These are phyloP conservation scores for Earliella scabrosa DNA, from an alignment of 1,284 basidiomycete genomes.

Conservation along the genomic window DNA sequence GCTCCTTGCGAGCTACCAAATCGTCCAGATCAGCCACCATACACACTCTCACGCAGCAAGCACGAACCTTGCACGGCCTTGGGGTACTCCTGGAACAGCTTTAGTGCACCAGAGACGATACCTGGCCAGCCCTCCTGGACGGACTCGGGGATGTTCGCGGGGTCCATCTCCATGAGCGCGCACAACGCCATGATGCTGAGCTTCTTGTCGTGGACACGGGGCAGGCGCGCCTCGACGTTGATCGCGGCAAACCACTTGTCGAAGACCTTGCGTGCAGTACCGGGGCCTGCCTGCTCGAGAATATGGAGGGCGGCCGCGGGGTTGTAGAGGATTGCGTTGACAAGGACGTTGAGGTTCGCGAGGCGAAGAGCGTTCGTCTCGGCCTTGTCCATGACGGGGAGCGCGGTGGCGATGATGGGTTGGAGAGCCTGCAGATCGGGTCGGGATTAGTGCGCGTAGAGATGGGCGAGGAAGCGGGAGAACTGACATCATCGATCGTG, in stretches of 20 bases:
- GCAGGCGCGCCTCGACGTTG: slow-evolving; percentile 63
- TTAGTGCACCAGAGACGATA: slow-evolving; percentile 71
- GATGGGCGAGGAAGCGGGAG: not conserved
- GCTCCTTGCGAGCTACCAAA: slow-evolving; percentile 61
- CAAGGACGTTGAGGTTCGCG: slow-evolving; percentile 81
- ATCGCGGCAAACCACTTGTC: slow-evolving; percentile 81
- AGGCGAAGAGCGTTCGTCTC: slow-evolving; percentile 72
- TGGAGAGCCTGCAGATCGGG: slow-evolving; percentile 44
- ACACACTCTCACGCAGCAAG: not conserved
- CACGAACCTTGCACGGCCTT: slow-evolving; percentile 68
- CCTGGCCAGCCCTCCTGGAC: slow-evolving; percentile 74
- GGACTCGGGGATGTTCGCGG: slow-evolving; percentile 56
- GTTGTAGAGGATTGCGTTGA: slow-evolving; percentile 89
- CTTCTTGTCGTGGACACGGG: slow-evolving; percentile 93
- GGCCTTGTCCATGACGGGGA: slow-evolving; percentile 59
- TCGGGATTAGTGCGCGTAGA: not conserved
- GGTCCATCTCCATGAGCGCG: slow-evolving; percentile 72
- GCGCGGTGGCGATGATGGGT: slow-evolving; percentile 63
- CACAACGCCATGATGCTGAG: slow-evolving; percentile 79
- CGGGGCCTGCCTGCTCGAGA: slow-evolving; percentile 68
- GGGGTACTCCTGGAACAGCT: slow-evolving; percentile 77
- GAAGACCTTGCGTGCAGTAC: slow-evolving; percentile 73
- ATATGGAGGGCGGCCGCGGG: slow-evolving; percentile 75
- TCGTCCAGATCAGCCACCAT: not conserved
- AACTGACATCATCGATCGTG: slow-evolving; percentile 73